phyloP scores from a whole-genome alignment of 495 filamentous ascomycete species.

The Tricharina praecox region DNA sequence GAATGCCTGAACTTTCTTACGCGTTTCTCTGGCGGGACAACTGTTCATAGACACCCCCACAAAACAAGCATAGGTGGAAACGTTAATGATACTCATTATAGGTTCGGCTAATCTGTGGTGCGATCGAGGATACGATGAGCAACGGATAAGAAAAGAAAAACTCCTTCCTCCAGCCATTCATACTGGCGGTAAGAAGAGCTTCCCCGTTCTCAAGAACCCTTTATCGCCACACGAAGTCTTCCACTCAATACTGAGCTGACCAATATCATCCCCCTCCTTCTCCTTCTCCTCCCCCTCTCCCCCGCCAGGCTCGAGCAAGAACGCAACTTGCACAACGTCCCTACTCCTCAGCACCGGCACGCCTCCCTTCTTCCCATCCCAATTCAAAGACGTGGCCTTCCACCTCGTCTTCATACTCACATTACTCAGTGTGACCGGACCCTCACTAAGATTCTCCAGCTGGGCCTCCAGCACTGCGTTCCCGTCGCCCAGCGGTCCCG shows the following conservation, averaged over 20 bases:
- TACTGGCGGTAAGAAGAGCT: slow-evolving; percentile 31
- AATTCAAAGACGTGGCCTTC: slow-evolving; percentile 35
- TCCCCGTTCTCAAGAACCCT: slow-evolving; percentile 74
- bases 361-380: slow-evolving; percentile 30
- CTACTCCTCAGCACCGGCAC: slow-evolving; percentile 57
- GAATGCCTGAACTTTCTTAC: too few relatives aligned
- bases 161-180: too few relatives aligned
- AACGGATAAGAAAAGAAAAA: too few relatives aligned
- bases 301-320: slow-evolving; percentile 45
- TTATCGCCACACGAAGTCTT: slow-evolving; percentile 75
- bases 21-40: too few relatives aligned
- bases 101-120: too few relatives aligned
- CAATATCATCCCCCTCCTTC: slow-evolving; percentile 47
- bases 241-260: slow-evolving; percentile 77
- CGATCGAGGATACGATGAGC: too few relatives aligned
- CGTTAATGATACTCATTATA: too few relatives aligned
- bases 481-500: slow-evolving; percentile 37
- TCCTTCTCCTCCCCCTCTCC: slow-evolving; percentile 29
- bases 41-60: too few relatives aligned
- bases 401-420: slow-evolving; percentile 36
- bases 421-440: slow-evolving; percentile 42
- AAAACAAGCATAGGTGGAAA: too few relatives aligned
- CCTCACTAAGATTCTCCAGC: slow-evolving; percentile 76
- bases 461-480: slow-evolving; percentile 64
- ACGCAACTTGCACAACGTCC: slow-evolving; percentile 84